A percentile compares a stretch with the other conserved stretches of the same genome.
Conservation (phyloP, 768 basidiomycete species). For the Porpolomopsis calyptriformis region DNA sequence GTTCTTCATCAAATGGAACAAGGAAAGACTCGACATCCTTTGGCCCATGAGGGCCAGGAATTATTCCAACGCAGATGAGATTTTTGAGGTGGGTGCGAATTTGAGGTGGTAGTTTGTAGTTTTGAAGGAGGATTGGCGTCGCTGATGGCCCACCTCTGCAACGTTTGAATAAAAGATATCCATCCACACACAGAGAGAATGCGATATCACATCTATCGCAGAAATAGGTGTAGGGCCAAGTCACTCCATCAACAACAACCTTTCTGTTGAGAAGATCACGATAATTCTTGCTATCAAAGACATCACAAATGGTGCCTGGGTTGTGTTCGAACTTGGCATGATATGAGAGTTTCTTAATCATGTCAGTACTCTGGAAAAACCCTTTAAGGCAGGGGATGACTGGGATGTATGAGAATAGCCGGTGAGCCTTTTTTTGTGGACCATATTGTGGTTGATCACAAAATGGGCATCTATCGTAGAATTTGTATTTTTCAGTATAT, state of each 20-base stretch:
- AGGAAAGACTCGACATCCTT: slow-evolving; percentile 35
- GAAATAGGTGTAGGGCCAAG: slow-evolving; percentile 24
- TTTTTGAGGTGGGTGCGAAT: slow-evolving; percentile 24
- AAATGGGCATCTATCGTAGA: slow-evolving; percentile 10
- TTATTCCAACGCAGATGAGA: slow-evolving; percentile 30
- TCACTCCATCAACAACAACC: slow-evolving; percentile 20
- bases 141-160: slow-evolving; percentile 19
- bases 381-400: slow-evolving; percentile 20
- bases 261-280: slow-evolving; percentile 10
- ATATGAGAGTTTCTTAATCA: slow-evolving; percentile 11
- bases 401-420: slow-evolving; percentile 20
- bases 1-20: slow-evolving; percentile 31
- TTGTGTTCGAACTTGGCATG: slow-evolving; percentile 8
- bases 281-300: slow-evolving; percentile 29
- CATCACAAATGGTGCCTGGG: slow-evolving; percentile 19
- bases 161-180: slow-evolving; percentile 29
- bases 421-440: slow-evolving; percentile 13
- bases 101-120: slow-evolving; percentile 24
- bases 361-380: slow-evolving; percentile 10
- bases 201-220: slow-evolving; percentile 30
- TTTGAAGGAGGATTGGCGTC: slow-evolving; percentile 34
- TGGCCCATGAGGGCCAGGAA: slow-evolving; percentile 35
- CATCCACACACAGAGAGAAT: slow-evolving; percentile 32
- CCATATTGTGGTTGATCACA: slow-evolving; percentile 17
- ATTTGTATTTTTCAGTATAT: slow-evolving; percentile 17